Conservation (phyloP, 2,329 filamentous ascomycete genomes). For the Monilinia aucupariae region DNA sequence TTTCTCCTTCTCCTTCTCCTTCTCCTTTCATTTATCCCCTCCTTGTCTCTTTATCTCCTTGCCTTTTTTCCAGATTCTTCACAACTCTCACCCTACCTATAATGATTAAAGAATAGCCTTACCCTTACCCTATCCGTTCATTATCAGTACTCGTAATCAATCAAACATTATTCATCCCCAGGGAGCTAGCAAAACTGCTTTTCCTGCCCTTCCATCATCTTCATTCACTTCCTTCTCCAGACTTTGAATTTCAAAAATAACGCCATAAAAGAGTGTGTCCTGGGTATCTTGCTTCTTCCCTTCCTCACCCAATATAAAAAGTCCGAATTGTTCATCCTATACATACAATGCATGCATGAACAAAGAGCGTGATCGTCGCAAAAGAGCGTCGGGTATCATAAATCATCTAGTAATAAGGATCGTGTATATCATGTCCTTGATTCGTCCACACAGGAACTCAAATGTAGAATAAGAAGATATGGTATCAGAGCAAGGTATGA, state of each 20-base stretch:
- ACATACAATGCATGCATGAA: background rate
- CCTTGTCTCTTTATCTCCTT: too few species aligned
- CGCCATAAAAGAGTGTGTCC: background rate
- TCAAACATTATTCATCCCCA: conserved; percentile 11
- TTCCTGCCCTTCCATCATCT: background rate
- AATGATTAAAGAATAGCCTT: too few species aligned
- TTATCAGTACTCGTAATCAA: too few species aligned
- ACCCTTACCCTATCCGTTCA: too few species aligned
- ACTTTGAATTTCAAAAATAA: background rate
- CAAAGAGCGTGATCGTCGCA: background rate
- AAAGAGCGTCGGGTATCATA: background rate
- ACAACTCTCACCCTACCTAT: background rate
- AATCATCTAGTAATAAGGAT: background rate
- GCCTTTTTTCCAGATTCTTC: background rate
- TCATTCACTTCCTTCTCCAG: background rate
- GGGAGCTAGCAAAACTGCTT: background rate
- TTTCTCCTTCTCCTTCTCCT: background rate
- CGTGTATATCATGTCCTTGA: background rate
- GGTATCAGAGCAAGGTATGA: background rate
- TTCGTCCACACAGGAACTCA: background rate
- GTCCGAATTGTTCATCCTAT: background rate
- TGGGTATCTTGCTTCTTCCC: background rate
- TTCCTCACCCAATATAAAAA: background rate
- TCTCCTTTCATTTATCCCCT: background rate
- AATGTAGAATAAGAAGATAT: background rate